These are phyloP conservation scores for Geranium rotundifolium DNA, from an alignment of 345 rosid genomes.

Conservation along the genomic window DNA sequence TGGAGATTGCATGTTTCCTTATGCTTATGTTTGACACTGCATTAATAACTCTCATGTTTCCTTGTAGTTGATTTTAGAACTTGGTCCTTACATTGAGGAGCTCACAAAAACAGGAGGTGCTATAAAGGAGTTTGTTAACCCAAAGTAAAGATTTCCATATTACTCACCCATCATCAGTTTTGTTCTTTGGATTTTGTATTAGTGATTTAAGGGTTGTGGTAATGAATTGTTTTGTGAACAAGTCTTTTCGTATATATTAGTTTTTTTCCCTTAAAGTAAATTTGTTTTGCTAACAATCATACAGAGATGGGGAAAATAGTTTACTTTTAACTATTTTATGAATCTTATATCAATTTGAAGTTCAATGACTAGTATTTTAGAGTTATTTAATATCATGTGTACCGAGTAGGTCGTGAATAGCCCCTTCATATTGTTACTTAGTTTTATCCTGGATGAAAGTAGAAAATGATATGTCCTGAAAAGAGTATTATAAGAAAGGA, in stretches of 20 bases:
- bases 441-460: too few relatives aligned
- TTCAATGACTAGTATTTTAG: too few relatives aligned
- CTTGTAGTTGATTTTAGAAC: constrained; percentile 71
- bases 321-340: too few relatives aligned
- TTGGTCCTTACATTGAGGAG: constrained; percentile 78
- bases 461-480: too few relatives aligned
- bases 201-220: not conserved
- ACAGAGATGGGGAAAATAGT: too few relatives aligned
- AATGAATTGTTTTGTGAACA: too few relatives aligned
- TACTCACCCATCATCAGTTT: constrained; percentile 6
- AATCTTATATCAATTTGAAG: too few relatives aligned
- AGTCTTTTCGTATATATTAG: not conserved
- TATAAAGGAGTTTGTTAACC: constrained; percentile 95
- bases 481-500: too few relatives aligned
- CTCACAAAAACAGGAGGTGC: constrained; percentile 82
- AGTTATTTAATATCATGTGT: too few relatives aligned
- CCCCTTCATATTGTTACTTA: too few relatives aligned
- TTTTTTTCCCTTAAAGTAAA: not conserved
- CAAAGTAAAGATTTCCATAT: constrained; percentile 51
- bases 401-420: too few relatives aligned
- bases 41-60: not conserved
- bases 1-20: not conserved
- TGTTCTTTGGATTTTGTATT: not conserved
- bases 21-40: not conserved
- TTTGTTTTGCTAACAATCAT: too few relatives aligned